Evolutionary conservation across 2,329 filamentous ascomycete genomes (phyloP).

Genomic region (Trichoderma endophyticum): DNA sequence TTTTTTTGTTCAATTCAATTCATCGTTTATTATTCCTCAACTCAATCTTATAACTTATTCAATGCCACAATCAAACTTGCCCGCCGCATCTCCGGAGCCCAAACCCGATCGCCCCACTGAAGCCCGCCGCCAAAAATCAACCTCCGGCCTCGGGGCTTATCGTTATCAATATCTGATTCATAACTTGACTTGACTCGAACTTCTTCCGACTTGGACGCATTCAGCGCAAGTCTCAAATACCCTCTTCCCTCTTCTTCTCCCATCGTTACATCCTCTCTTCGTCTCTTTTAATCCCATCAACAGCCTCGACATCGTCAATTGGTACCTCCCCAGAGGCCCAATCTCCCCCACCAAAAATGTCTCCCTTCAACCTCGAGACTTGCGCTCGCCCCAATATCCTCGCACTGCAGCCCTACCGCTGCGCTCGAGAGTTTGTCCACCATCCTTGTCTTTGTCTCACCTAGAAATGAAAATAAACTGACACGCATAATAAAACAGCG

Average conservation of each 20-base stretch:
- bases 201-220: constrained; percentile 3
- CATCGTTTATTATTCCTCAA: neutral
- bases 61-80: neutral
- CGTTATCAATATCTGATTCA: constrained; percentile 8
- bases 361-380: constrained; percentile 68
- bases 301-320: neutral
- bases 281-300: neutral
- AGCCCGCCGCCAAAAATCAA: neutral
- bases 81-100: neutral
- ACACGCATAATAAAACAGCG: constrained; percentile 49
- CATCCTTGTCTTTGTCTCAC: neutral
- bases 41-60: neutral
- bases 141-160: constrained; percentile 18
- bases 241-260: neutral
- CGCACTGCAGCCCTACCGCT: constrained; percentile 73
- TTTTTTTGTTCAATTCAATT: neutral
- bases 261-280: neutral
- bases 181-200: constrained; percentile 1
- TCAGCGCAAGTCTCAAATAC: neutral
- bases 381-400: constrained; percentile 77
- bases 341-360: constrained; percentile 38
- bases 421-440: constrained; percentile 69
- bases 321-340: neutral
- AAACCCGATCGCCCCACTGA: constrained; percentile 6
- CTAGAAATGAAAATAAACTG: neutral